Base-by-base conservation (phyloP, 2,329 filamentous ascomycete genomes). In the Colletotrichum sp. region DNA sequence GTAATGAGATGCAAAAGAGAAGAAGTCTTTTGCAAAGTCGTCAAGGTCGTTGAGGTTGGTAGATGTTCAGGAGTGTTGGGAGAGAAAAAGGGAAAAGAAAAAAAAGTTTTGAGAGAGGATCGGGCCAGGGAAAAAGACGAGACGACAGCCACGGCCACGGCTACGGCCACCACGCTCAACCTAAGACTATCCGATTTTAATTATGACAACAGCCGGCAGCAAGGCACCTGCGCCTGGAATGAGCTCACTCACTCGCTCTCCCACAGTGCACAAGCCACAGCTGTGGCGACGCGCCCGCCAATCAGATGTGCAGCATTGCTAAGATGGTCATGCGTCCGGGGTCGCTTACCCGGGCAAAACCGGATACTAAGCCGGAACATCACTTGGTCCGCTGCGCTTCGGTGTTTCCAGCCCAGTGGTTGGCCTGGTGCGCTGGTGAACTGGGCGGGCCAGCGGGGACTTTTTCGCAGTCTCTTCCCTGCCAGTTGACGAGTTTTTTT, bases 161-260 rank as follows among this genome's bases (percentile, higher is more conserved):
- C 43, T 52, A 52, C 43, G 43, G n/a, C 43, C 43, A 52, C 43
- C 43, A 78, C 78, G 74, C 66, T 71, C 64, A 74, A 76, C 58
- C 55, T 58, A 28, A 58, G 75, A 77, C 74, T 77, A 79, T 79
- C 84, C 84, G 83, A 80, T 79, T 84, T 85, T 82, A 69, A 86
- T 85, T 84, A 86, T 85, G 84, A 82, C 84, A 86, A 85, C 83
- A 81, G 80, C 80, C 74, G 76, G 76, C 75, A 77, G 76, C 67
- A 66, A 69, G 72, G 73, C 32, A 70, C 58, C 48, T 65, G 55
- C 30, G 61, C 67, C 63, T 60, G 76, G 75, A 79, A 82, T 82
- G 81, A 82, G 81, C 81, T 82, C 81, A 82, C 60, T 64, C 26
- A 57, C 64, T 72, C 48, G 36, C 63, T 69, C 30, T 34, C 52